Evolutionary conservation across 768 basidiomycete genomes (phyloP), one percentile per base, ranked within the genome.

Genomic region (Steccherinum ochraceum): DNA sequence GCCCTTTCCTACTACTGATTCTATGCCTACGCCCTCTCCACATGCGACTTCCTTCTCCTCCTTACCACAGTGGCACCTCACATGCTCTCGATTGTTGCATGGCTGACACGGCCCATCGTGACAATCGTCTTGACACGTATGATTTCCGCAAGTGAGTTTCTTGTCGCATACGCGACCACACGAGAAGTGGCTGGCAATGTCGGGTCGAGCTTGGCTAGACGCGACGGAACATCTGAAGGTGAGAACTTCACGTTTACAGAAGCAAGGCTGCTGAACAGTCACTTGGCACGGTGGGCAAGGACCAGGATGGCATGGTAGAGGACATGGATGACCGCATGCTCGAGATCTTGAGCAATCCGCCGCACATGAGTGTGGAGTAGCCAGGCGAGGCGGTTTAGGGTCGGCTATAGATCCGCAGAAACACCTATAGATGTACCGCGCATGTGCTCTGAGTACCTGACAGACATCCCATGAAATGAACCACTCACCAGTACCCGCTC

Each of bases 211-310:
- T 18, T n/a, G 16, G n/a, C n/a, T 18, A 18, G 16, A 10, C 10
- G 41, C 41, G 21, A 23, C 21, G n/a, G 41, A 7, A 64, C 86
- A 87, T 3, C 80, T 72, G 55, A 84, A 75, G 0, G 79, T 73
- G 44, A 87, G 69, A 1, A 70, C 65, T 26, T 79, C 74, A 53
- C 80, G 76, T 44, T 78, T 77, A 56, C 93, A 97, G 46, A 89
- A 83, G 63, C 96, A 99, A 1, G 75, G 70, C n/a, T 83, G 68
- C 40, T 80, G 77, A 0, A 87, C 80, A 4, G 86, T 89, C 11
- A 95, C 78, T 54, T 82, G 79, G 62, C 96, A 99, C 0, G 93
- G 93, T 0, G 94, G 94, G 68, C 96, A 99, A 0, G 95, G 96
- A 0, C 95, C 96, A 0, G 96, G 95, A 64, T 97, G 95, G 61